Evolutionary conservation across 192 early-diverging fungal genomes (phyloP).

Genomic region (Linnemannia exigua): DNA sequence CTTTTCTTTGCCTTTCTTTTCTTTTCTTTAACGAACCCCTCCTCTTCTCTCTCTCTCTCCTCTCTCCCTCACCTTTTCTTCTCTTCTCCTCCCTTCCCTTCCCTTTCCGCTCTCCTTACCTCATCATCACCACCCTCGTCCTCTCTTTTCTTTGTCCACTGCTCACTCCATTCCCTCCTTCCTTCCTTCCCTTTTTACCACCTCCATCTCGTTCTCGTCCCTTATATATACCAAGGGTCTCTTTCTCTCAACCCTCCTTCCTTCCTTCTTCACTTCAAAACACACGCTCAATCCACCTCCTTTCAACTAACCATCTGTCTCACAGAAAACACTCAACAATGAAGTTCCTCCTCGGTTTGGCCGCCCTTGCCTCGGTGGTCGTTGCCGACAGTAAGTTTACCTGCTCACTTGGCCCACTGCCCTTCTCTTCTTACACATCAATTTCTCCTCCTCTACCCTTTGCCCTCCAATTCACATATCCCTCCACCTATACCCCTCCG

Average conservation of each 20-base stretch:
- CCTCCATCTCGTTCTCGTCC: neutral
- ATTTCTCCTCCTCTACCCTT: neutral
- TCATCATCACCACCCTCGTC: neutral
- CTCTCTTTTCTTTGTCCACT: neutral
- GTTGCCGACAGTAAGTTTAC: constrained; percentile 34
- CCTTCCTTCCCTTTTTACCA: neutral
- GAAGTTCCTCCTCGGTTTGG: constrained; percentile 37
- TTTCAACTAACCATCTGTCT: neutral
- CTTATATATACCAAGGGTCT: neutral
- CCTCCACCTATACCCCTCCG: too few relatives aligned
- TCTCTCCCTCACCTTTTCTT: neutral
- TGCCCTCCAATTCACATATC: neutral
- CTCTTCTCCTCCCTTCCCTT: neutral
- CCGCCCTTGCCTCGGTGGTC: constrained; percentile 31
- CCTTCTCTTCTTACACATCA: neutral
- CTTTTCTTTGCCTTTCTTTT: neutral
- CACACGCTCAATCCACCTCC: neutral
- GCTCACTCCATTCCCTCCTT: neutral
- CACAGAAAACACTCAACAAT: neutral
- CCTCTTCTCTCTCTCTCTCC: neutral
- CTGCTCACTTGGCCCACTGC: neutral
- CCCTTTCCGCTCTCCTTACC: neutral
- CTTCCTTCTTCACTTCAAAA: neutral
- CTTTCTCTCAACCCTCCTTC: neutral
- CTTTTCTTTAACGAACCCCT: neutral